These are phyloP conservation scores for Leccinellum rugosiceps DNA, from an alignment of 768 basidiomycete species.

Conservation along the genomic window DNA sequence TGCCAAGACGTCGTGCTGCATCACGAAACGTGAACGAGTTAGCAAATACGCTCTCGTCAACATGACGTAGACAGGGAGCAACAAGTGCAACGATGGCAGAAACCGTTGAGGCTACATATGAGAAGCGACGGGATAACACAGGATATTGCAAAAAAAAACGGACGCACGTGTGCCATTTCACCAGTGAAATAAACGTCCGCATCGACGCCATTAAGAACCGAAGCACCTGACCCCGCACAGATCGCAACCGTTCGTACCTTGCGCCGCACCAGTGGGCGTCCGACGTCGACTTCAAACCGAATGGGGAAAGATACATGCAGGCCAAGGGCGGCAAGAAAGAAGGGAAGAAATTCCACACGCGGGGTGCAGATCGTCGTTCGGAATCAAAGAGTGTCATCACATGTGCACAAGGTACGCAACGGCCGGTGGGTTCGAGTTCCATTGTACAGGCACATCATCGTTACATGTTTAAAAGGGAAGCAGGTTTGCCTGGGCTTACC, in stretches of 20 bases:
- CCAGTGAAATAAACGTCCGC: slow-evolving; percentile 93
- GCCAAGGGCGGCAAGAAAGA: slow-evolving; percentile 5
- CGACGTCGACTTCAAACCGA: slow-evolving; percentile 58
- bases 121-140: slow-evolving; percentile 3
- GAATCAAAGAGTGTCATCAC: slow-evolving; percentile 8
- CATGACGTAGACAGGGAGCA: slow-evolving; percentile 11
- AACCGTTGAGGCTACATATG: neutral
- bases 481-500: slow-evolving; percentile 40
- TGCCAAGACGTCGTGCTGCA: slow-evolving; percentile 84
- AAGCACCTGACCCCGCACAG: slow-evolving; percentile 88
- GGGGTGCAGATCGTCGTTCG: slow-evolving; percentile 13
- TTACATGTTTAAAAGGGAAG: slow-evolving; percentile 6
- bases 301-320: slow-evolving; percentile 10
- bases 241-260: slow-evolving; percentile 68
- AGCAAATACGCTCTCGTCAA: neutral
- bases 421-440: neutral
- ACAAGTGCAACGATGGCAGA: neutral
- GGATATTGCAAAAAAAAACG: slow-evolving; percentile 10
- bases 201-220: slow-evolving; percentile 62
- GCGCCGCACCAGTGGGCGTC: slow-evolving; percentile 38
- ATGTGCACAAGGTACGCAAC: neutral
- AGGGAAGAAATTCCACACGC: slow-evolving; percentile 17
- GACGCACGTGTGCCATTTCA: slow-evolving; percentile 82
- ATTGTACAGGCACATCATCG: slow-evolving; percentile 9
- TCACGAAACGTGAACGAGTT: neutral